A percentile compares a stretch with the other conserved stretches of the same genome.
phyloP scores from a whole-genome alignment of 2,329 filamentous ascomycete species.

The Ophiostoma himal-ulmi region DNA sequence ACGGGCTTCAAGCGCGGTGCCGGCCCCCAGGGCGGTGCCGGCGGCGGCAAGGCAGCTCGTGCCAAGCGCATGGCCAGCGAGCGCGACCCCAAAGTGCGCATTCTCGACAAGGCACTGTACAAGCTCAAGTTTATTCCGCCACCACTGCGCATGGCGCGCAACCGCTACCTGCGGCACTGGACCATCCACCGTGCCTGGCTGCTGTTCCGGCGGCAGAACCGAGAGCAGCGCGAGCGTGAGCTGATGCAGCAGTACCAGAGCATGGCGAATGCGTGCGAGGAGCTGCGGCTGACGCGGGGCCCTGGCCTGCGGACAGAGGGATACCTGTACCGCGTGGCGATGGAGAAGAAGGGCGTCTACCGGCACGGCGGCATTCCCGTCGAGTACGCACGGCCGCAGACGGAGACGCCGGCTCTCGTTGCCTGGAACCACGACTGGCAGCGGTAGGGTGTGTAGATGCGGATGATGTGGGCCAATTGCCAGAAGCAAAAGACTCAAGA shows the following conservation, averaged over 20 bases:
- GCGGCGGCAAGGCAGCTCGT: constrained; percentile 3
- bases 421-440: constrained; percentile 97
- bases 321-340: constrained; percentile 76
- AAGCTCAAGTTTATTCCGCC: constrained; percentile 39
- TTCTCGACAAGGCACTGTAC: constrained; percentile 33
- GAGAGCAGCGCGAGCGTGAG: constrained; percentile 58
- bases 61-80: constrained; percentile 23
- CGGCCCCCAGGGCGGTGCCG: background rate
- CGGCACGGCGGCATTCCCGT: constrained; percentile 69
- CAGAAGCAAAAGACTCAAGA: background rate
- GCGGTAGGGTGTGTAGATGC: constrained; percentile 37
- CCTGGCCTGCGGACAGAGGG: constrained; percentile 56
- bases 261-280: constrained; percentile 83
- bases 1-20: background rate
- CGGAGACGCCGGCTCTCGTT: constrained; percentile 68
- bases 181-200: constrained; percentile 97
- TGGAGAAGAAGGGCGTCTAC: constrained; percentile 86
- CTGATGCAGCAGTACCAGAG: constrained; percentile 73
- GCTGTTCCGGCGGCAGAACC: constrained; percentile 66
- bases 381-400: constrained; percentile 82
- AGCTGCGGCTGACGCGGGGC: constrained; percentile 58
- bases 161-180: constrained; percentile 89
- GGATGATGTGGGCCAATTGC: too few species aligned
- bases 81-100: constrained; percentile 34
- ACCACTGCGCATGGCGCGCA: constrained; percentile 82